phyloP scores from a whole-genome alignment of 225 moss, liverwort and hornwort genomes.

The Takakia lepidozioides region DNA sequence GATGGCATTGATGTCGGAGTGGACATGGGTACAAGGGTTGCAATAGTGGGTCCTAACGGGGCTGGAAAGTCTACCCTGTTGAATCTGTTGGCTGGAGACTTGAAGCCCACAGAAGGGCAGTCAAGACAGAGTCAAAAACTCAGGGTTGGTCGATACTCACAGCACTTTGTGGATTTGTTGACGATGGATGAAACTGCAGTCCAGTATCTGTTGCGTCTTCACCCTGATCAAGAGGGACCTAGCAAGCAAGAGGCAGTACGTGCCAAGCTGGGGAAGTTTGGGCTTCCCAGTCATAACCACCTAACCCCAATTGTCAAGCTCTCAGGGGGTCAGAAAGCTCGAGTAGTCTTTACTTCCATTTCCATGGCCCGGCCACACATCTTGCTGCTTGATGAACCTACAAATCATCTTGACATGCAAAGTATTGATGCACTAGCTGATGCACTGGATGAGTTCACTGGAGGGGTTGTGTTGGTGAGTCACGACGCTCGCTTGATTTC shows the following conservation, averaged over 20 bases:
- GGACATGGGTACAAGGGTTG: slow-evolving; percentile 95
- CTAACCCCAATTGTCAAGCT: slow-evolving; percentile 92
- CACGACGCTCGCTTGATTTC: slow-evolving; percentile 92
- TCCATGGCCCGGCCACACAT: slow-evolving; percentile 93
- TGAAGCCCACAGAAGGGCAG: slow-evolving; percentile 61
- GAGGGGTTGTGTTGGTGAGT: slow-evolving; percentile 90
- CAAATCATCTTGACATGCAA: slow-evolving; percentile 97
- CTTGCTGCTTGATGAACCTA: slow-evolving; percentile 87
- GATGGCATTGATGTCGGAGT: slow-evolving; percentile 79
- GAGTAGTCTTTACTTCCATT: slow-evolving; percentile 92
- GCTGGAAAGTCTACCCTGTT: slow-evolving; percentile 87
- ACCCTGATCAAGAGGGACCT: slow-evolving; percentile 87
- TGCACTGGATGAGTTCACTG: slow-evolving; percentile 83
- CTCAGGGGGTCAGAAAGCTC: slow-evolving; percentile 91
- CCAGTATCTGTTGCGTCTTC: slow-evolving; percentile 77
- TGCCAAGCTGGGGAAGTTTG: slow-evolving; percentile 83
- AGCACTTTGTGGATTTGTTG: slow-evolving; percentile 89
- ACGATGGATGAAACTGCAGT: slow-evolving; percentile 93
- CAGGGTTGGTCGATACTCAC: slow-evolving; percentile 87
- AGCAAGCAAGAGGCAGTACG: slow-evolving; percentile 93
- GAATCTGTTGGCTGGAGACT: slow-evolving; percentile 82
- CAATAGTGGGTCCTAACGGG: slow-evolving; percentile 93
- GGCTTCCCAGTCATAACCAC: slow-evolving; percentile 76
- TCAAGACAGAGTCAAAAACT: slow-evolving; percentile 88
- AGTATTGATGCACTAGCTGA: slow-evolving; percentile 96